These are phyloP conservation scores for Colletotrichum paranaense DNA, from an alignment of 2,329 filamentous ascomycete genomes.

Conservation along the genomic window DNA sequence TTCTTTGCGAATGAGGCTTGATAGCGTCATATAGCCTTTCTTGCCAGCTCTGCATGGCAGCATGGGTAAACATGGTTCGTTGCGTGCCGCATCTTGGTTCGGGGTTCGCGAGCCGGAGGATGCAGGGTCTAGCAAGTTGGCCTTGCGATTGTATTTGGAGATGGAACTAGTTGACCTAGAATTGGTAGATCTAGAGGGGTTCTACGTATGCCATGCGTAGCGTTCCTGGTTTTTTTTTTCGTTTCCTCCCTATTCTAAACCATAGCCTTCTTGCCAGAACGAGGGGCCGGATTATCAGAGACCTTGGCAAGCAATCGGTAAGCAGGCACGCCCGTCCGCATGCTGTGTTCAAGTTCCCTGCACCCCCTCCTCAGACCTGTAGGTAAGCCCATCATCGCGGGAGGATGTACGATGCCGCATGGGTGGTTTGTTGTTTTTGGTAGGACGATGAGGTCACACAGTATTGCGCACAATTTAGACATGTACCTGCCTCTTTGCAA, in stretches of 20 bases:
- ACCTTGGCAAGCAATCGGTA: not conserved
- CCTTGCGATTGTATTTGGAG: no score
- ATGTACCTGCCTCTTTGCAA: not conserved
- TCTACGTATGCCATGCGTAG: not conserved
- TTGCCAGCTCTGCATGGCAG: not conserved
- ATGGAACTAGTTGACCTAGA: no score
- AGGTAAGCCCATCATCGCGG: not conserved
- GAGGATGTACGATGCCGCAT: not conserved
- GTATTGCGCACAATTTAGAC: not conserved
- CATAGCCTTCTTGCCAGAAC: not conserved
- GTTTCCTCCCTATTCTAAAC: no score
- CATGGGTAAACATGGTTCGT: not conserved
- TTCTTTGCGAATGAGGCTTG: not conserved
- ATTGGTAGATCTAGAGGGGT: not conserved
- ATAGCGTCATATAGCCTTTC: not conserved
- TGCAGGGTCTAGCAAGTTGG: constrained; percentile 31
- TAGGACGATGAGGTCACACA: constrained; percentile 30
- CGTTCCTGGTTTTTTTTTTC: not conserved
- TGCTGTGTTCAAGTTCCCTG: not conserved
- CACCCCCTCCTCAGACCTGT: not conserved
- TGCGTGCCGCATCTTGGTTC: not conserved
- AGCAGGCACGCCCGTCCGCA: not conserved
- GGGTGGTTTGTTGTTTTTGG: not conserved
- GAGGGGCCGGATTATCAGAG: not conserved
- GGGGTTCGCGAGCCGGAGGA: constrained; percentile 1